These are phyloP conservation scores for Tulasnella sp. DNA, from an alignment of 768 basidiomycete genomes.

Conservation along the genomic window DNA sequence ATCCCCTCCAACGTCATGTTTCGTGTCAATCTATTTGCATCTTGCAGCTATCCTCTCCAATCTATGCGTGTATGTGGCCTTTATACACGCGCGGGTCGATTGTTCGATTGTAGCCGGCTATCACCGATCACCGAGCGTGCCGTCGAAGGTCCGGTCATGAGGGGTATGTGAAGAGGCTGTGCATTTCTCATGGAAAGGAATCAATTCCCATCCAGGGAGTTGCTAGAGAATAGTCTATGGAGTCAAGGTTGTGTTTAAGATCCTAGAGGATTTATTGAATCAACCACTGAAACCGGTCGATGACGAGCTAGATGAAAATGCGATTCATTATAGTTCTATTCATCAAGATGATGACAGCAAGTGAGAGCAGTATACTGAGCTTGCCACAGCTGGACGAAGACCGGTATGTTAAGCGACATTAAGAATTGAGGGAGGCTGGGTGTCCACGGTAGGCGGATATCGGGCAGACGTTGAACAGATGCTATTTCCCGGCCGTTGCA, in stretches of 20 bases:
- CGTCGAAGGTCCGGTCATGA: background rate
- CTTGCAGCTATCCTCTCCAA: background rate
- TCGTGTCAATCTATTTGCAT: constrained; percentile 9
- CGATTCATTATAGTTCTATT: background rate
- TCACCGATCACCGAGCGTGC: background rate
- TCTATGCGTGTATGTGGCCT: background rate
- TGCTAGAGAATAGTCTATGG: background rate
- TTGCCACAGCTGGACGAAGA: background rate
- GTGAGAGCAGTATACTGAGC: background rate
- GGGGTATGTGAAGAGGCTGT: background rate
- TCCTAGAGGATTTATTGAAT: background rate
- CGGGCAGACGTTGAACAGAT: background rate
- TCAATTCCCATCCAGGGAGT: background rate
- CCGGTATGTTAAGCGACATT: background rate
- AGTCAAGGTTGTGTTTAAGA: background rate
- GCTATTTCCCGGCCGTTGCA: constrained; percentile 8
- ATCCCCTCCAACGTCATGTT: background rate
- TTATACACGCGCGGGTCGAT: background rate
- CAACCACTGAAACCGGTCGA: background rate
- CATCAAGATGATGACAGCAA: background rate
- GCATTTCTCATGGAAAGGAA: background rate
- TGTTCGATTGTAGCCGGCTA: background rate
- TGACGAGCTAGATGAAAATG: background rate
- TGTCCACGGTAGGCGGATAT: background rate
- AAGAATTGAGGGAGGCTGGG: background rate